Evolutionary conservation across 2,329 filamentous ascomycete species (phyloP), one percentile per base, ranked within the genome.

Genomic region (Endothia cerciana): DNA sequence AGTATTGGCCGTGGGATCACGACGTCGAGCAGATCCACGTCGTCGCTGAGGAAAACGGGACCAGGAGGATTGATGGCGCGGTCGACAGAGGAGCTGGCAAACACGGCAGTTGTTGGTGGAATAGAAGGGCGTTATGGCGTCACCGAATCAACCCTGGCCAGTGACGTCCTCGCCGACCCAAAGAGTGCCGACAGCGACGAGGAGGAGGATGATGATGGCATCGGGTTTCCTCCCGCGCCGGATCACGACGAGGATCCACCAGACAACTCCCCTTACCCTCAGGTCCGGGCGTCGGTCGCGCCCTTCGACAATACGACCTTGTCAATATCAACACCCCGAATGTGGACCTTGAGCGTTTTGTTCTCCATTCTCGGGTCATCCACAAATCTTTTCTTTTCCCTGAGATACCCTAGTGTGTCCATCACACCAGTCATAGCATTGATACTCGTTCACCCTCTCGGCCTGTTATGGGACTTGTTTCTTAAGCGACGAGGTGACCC

Each of bases 341-440:
- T 95, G 92, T 95, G 92, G 92, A 83, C 83, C 40, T 77, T 95
- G 22, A 93, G 91, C n/a, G 83, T 92, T 43, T 74, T 95, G 11
- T 95, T 95, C 76, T 89, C 92, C 10, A 83, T 95, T 45, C 85
- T 93, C 47, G 92, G 92, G 68, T 94, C 92, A 57, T 91, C 91
- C 2, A 93, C 91, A 43, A 95, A 95, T 76, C 80, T 96, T 49
- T 95, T 96, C 80, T 97, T 96, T 81, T 94, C 92, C 43, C 82
- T 96, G 75, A 86, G 93, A 85, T 96, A 95, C 82, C 93, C 93
- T 36, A 95, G 92, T 76, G 92, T 96, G 76, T 91, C 91, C 68
- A 94, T 96, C 73, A 94, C 92, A 28, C 92, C 92, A 47, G 91
- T 97, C 70, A 96, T 97, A 80, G 92, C 92, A 38, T 83, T 95